These are phyloP conservation scores for Kalmanozyma brasiliensis DNA, from an alignment of 1,284 basidiomycete species.

Conservation along the genomic window DNA sequence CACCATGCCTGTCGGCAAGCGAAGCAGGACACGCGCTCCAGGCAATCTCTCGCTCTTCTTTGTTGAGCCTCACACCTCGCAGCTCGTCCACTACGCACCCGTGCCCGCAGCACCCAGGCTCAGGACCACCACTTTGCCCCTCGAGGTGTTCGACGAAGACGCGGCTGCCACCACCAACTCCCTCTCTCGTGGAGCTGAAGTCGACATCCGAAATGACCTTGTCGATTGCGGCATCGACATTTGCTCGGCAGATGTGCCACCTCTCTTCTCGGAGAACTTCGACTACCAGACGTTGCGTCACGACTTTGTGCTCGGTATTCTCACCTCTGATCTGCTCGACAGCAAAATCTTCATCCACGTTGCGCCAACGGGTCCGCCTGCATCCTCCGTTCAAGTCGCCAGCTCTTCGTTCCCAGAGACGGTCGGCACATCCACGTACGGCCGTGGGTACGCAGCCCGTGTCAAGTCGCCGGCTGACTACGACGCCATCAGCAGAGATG, in stretches of 20 bases:
- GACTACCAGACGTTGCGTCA: slow-evolving; percentile 91
- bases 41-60: slow-evolving; percentile 60
- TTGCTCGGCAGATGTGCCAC: slow-evolving; percentile 86
- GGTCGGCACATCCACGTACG: slow-evolving; percentile 80
- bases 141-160: slow-evolving; percentile 55
- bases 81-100: slow-evolving; percentile 67
- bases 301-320: slow-evolving; percentile 95
- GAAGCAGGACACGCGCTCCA: slow-evolving; percentile 43
- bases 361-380: slow-evolving; percentile 68
- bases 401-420: slow-evolving; percentile 76
- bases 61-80: slow-evolving; percentile 59
- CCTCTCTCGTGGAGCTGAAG: slow-evolving; percentile 70
- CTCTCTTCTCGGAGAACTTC: slow-evolving; percentile 98
- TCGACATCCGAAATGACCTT: slow-evolving; percentile 85
- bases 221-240: slow-evolving; percentile 77
- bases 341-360: slow-evolving; percentile 93
- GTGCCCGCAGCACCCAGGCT: slow-evolving; percentile 59
- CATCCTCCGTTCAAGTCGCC: slow-evolving; percentile 31
- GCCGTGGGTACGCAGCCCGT: slow-evolving; percentile 69
- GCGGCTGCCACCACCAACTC: slow-evolving; percentile 37
- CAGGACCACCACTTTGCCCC: slow-evolving; percentile 60
- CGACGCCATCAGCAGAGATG: slow-evolving; percentile 75
- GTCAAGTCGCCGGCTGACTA: slow-evolving; percentile 59
- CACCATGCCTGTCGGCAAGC: slow-evolving; percentile 39
- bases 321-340: slow-evolving; percentile 93